Percentiles rank a stretch among this genome's conserved stretches.
phyloP scores from a whole-genome alignment of 768 basidiomycete genomes.

The Lentinula sp. region DNA sequence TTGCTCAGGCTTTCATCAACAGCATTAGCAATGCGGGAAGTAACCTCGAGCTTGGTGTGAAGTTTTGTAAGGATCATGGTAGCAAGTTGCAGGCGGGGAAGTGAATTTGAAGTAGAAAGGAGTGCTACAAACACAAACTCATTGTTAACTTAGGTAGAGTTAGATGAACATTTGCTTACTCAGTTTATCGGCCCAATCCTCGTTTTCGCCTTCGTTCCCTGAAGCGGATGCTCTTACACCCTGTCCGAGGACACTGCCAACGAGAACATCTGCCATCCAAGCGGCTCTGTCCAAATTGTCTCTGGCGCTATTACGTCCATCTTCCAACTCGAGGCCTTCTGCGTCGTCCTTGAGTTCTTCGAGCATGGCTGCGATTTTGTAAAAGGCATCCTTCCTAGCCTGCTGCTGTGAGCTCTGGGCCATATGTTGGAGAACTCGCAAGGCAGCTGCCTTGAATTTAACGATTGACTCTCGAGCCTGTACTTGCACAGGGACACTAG shows the following conservation, averaged over 20 bases:
- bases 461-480: constrained; percentile 53
- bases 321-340: constrained; percentile 25
- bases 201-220: constrained; percentile 22
- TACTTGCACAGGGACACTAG: constrained; percentile 8
- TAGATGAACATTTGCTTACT: constrained; percentile 34
- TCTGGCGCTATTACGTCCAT: constrained; percentile 1
- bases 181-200: constrained; percentile 67
- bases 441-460: constrained; percentile 64
- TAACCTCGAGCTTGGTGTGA: constrained; percentile 73
- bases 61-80: constrained; percentile 71
- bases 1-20: constrained; percentile 83
- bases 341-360: constrained; percentile 44
- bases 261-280: constrained; percentile 76
- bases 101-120: constrained; percentile 51
- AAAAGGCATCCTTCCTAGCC: constrained; percentile 58
- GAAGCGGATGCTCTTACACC: neutral
- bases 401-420: constrained; percentile 41
- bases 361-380: constrained; percentile 64
- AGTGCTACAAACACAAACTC: constrained; percentile 35
- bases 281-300: constrained; percentile 34
- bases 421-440: constrained; percentile 63
- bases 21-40: constrained; percentile 72
- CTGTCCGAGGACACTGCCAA: constrained; percentile 38
- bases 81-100: constrained; percentile 60
- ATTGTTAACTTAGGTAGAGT: neutral